Conservation (phyloP, 805 yeast species). For the Starmerella bombicola region DNA sequence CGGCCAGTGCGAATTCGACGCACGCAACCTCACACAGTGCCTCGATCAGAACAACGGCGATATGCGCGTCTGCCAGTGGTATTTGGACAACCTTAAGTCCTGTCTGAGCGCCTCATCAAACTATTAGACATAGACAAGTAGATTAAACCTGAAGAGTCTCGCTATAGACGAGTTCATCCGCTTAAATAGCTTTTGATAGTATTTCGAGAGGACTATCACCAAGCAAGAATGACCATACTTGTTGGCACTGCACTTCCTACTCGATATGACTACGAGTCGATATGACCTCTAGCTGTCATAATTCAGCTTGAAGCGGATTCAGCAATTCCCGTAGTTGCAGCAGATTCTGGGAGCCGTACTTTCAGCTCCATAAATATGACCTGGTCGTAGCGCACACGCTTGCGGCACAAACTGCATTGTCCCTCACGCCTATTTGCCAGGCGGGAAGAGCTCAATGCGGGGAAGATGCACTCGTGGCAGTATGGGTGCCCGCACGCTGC, state of each 20-base stretch:
- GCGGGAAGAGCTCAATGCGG: conserved; percentile 14
- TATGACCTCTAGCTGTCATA: too few species aligned
- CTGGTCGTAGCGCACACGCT: conserved; percentile 16
- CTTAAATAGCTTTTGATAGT: too few species aligned
- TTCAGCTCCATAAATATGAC: conserved; percentile 17
- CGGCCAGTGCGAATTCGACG: conserved; percentile 70
- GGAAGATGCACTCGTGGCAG: conserved; percentile 20
- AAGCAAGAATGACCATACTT: too few species aligned
- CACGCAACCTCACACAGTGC: conserved; percentile 91
- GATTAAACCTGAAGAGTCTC: too few species aligned
- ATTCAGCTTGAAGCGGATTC: too few species aligned
- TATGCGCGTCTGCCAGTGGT: conserved; percentile 94
- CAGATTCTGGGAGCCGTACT: conserved; percentile 1
- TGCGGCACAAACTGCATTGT: conserved; percentile 19
- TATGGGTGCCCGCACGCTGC: conserved; percentile 20
- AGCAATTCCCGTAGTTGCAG: background rate
- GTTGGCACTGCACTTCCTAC: too few species aligned
- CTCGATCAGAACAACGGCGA: conserved; percentile 87
- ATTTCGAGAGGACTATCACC: too few species aligned
- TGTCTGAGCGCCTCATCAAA: conserved; percentile 74
- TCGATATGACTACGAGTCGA: too few species aligned
- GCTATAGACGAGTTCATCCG: too few species aligned
- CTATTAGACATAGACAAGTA: conserved; percentile 48
- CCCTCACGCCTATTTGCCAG: conserved; percentile 11
- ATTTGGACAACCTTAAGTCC: conserved; percentile 92